Base-by-base conservation (phyloP, 106 monocot species). In the Amphibolis antarctica region DNA sequence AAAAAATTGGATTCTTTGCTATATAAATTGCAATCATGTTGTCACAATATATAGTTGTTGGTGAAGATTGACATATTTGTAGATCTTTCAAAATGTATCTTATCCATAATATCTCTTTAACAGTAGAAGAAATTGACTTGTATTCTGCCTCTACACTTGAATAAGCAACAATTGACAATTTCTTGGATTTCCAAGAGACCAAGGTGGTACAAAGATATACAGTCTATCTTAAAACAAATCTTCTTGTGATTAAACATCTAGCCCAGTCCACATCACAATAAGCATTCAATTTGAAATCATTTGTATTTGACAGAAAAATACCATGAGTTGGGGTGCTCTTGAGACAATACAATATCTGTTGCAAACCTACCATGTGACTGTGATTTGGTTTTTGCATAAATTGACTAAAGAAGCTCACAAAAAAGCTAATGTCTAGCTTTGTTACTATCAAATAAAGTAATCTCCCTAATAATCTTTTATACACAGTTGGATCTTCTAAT, bases 171-270 rank as follows among this genome's bases (percentile, higher is more conserved):
- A 36, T 9, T 9, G 42, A 36, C 25, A 27, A 15, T n/a, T 57
- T 68, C 56, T 56, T 68, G 44, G 28, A 26, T 23, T 54, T 56
- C 68, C 68, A 68, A 6, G 56, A 66, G 13, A 53, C 52, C 14
- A 42, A 14, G 12, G 48, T 12, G 6, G 9, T 13, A 3, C 66
- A 53, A 19, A 66, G 13, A 23, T 23, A 66, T 10, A 66, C 14
- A 10, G 30, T 22, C 53, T 36, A 53, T 2, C 66, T 19, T 13
- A 51, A 53, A 13, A 28, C 50, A 15, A 28, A 66, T 51, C 53
- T 28, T 30, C 53, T 49, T 28, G 47, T 50, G 29, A n/a, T 21
- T 4, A 20, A 20, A n/a, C 30, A 29, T 6, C 64, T 23, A 15
- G 26, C 64, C 64, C 64, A 64, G 28, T 64, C 64, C 10, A 27